Conservation (phyloP, 2,329 filamentous ascomycete genomes). For the Talaromyces amestolkiae region DNA sequence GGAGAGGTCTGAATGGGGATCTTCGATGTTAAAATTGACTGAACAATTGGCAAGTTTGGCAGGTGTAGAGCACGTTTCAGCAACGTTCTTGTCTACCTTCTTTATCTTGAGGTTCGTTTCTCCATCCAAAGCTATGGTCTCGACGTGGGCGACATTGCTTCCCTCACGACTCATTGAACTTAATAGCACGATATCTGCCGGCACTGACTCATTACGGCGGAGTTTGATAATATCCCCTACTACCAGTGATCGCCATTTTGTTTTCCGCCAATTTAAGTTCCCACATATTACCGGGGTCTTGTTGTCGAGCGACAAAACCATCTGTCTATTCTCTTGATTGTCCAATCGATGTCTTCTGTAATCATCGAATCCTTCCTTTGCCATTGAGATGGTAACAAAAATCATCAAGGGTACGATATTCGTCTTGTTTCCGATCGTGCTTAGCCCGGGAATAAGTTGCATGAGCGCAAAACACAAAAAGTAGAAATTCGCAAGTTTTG, state of each 20-base stretch:
- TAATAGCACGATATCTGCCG: conserved; percentile 71
- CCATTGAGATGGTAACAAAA: conserved; percentile 77
- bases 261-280: conserved; percentile 53
- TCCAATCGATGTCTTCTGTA: conserved; percentile 73
- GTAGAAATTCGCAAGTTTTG: conserved; percentile 85
- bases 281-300: not conserved
- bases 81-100: conserved; percentile 54
- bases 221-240: conserved; percentile 74
- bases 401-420: conserved; percentile 73
- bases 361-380: conserved; percentile 83
- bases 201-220: conserved; percentile 65
- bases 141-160: conserved; percentile 59
- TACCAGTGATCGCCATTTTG: conserved; percentile 69
- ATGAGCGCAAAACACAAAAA: conserved; percentile 78
- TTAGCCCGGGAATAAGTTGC: conserved; percentile 79
- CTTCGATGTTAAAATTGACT: conserved; percentile 52
- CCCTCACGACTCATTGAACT: conserved; percentile 68
- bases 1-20: conserved; percentile 58
- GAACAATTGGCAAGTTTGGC: conserved; percentile 22
- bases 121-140: conserved; percentile 56
- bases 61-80: conserved; percentile 46
- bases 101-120: conserved; percentile 53
- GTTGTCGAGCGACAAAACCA: conserved; percentile 55
- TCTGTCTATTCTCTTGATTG: conserved; percentile 72
- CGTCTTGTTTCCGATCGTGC: conserved; percentile 80